These are phyloP conservation scores for Strobilomyces confusus DNA, from an alignment of 768 basidiomycete species.

Conservation along the genomic window DNA sequence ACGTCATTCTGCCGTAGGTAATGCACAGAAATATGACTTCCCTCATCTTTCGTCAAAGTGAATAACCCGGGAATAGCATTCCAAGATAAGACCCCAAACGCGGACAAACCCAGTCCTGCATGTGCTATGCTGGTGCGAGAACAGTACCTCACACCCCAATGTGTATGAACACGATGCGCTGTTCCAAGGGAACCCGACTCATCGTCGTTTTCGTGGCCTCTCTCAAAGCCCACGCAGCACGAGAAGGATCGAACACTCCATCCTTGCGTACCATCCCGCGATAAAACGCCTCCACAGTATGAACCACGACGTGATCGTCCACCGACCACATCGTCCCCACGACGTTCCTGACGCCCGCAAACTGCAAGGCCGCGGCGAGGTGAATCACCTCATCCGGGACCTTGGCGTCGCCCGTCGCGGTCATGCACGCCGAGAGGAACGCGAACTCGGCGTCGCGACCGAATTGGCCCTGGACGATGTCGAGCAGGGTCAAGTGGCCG, in stretches of 20 bases:
- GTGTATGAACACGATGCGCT: conserved; percentile 22
- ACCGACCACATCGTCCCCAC: conserved; percentile 33
- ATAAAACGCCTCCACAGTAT: conserved; percentile 19
- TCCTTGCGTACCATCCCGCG: conserved; percentile 12
- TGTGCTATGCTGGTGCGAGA: neutral
- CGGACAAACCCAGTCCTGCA: neutral
- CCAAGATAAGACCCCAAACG: neutral
- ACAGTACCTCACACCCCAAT: conserved; percentile 11
- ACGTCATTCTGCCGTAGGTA: neutral
- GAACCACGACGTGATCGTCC: conserved; percentile 16
- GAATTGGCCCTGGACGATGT: conserved; percentile 16
- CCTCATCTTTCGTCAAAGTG: neutral
- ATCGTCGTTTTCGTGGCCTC: conserved; percentile 7
- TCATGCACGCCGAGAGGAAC: conserved; percentile 31
- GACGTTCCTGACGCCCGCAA: conserved; percentile 26
- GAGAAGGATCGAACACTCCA: conserved; percentile 14
- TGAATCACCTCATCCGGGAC: conserved; percentile 29
- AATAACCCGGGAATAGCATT: neutral
- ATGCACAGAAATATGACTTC: neutral
- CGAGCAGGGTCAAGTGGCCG: conserved; percentile 17
- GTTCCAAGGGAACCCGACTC: conserved; percentile 17
- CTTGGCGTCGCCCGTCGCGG: conserved; percentile 21
- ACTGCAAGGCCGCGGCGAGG: conserved; percentile 29
- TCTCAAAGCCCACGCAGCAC: conserved; percentile 15
- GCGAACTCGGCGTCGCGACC: conserved; percentile 22